A percentile compares a stretch with the other conserved stretches of the same genome.
Conservation (phyloP, 2,329 filamentous ascomycete species). For the Zopfia rhizophila region DNA sequence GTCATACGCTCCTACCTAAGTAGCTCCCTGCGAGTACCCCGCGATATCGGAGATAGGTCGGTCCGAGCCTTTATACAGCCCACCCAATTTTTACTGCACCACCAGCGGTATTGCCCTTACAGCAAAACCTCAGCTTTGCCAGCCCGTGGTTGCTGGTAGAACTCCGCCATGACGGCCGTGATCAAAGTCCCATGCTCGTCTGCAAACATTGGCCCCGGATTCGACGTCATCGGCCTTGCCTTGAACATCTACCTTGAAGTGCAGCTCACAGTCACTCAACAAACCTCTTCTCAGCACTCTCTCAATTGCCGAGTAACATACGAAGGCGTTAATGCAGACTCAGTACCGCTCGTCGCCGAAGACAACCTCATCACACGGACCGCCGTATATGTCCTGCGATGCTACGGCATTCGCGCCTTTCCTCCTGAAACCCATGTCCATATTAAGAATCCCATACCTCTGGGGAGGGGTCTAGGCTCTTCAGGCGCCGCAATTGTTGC, state of each 20-base stretch:
- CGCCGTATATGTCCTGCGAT: slow-evolving; percentile 92
- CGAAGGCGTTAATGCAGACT: slow-evolving; percentile 80
- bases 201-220: slow-evolving; percentile 95
- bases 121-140: background rate
- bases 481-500: slow-evolving; percentile 96
- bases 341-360: slow-evolving; percentile 85
- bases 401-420: slow-evolving; percentile 86
- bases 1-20: no score
- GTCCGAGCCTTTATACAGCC: background rate
- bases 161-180: slow-evolving; percentile 56
- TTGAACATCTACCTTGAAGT: slow-evolving; percentile 94
- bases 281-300: slow-evolving; percentile 65
- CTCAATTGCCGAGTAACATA: slow-evolving; percentile 93
- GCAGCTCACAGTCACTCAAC: slow-evolving; percentile 74
- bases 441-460: slow-evolving; percentile 93
- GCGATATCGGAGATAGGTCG: slow-evolving; percentile 18
- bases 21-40: no score
- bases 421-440: slow-evolving; percentile 87
- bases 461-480: slow-evolving; percentile 92
- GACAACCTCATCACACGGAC: slow-evolving; percentile 94
- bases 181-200: slow-evolving; percentile 92
- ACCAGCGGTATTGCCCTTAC: background rate
- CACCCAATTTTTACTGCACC: slow-evolving; percentile 5
- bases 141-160: background rate
- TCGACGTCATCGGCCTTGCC: slow-evolving; percentile 96